Base-by-base conservation (phyloP, 805 yeast genomes). In the Kregervanrija fluxuum region DNA sequence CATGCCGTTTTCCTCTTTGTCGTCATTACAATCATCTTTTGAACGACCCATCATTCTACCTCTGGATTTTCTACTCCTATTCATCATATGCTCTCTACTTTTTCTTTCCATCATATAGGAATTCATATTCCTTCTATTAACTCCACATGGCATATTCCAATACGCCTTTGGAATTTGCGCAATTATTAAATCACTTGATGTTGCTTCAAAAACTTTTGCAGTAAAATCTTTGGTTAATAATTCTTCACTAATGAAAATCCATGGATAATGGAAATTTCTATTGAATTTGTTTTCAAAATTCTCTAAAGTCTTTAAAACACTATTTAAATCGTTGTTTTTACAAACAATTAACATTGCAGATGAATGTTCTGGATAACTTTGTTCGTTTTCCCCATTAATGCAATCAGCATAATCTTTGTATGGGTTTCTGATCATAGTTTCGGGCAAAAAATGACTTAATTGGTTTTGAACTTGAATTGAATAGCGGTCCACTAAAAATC, bases 41-140 rank as follows among this genome's bases (percentile, higher is more conserved):
- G 54, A 50, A 15, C 49, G 44, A 56, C 85, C 84, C 2, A 85
- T 77, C 39, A 58, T 68, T 62, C 66, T 66, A 16, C 65, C 67
- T 3, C 86, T 85, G 59, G 82, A 82, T 14, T 79, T 80, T 14
- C 83, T 73, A 17, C 66, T 57, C 38, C 69, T 57, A 10, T 59
- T 55, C 5, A 40, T 52, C 52, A 75, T 52, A 13, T 49, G 46
- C 17, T 66, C 54, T 61, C 71, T 66, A 22, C 8, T 22, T 22
- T 22, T 22, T 22, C 28, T 22, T 5, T 22, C 6, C 28, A 22
- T 22, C 28, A 22, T 22, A 8, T 68, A 74, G 39, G 49, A 46
- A 11, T 55, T 54, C 31, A 73, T 72, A 34, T 47, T 51, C 0
- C 51, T 53, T 40, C 49, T 52, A 50, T 75, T 70, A 4, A 74